Base-by-base conservation (phyloP, 2,329 filamentous ascomycete species). In the Simplicillium aogashimaense region DNA sequence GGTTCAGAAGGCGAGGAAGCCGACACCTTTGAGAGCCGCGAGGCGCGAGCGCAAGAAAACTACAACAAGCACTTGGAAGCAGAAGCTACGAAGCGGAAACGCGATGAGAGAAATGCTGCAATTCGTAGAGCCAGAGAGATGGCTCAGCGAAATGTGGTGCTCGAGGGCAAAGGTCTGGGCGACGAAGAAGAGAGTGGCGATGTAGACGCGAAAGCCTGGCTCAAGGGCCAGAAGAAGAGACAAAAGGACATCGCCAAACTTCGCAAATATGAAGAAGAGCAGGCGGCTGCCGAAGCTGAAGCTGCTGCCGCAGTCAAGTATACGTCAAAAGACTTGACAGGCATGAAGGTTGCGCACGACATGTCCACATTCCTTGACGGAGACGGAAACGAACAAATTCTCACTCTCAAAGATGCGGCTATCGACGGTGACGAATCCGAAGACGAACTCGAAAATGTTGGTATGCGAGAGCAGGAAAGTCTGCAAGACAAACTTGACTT, bases 381-480 rank as follows among this genome's bases (percentile, higher is more conserved):
- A 14, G 81, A 87, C 39, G 83, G 77, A 14, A 81, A 86, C 43
- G 89, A 95, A 43, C 88, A 97, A 56, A 79, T 98, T 28, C 69
- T 98, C 39, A 95, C 90, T 0, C 73, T 98, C n/a, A 95, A 95
- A 56, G 92, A 98, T 61, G 77, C 84, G 1, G 86, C 85, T 1
- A 86, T 98, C 40, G 77, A 32, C 11, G 30, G 15, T n/a, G 15
- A 32, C 15, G 30, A 32, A 32, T 13, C 12, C 12, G 30, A 32
- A 13, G 30, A 32, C 30, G 30, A 32, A 15, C 30, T 32, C 30
- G 86, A 92, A 58, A 88, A 88, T 45, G 51, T 85, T 32, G 72
- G 80, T 28, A 63, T 94, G 39, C 75, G 76, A 35, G 86, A 88
- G 50, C 71, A 74, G 43, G 85, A 92, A 57, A 77, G 76, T 55